phyloP scores from a whole-genome alignment of 495 filamentous ascomycete genomes.

The Aspergillus sclerotioniger region DNA sequence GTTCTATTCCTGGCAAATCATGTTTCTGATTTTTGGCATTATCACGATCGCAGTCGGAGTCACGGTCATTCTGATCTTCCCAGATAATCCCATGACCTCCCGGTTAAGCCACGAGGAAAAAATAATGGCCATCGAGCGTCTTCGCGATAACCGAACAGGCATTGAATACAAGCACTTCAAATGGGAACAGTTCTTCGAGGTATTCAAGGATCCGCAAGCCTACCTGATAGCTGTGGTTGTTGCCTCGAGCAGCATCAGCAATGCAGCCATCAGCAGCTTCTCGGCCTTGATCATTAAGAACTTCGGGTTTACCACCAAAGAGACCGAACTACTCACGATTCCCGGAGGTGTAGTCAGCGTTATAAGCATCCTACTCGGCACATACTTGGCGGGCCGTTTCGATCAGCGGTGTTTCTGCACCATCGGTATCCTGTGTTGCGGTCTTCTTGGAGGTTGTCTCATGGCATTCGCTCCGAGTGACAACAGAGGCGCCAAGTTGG shows the following conservation, averaged over 20 bases:
- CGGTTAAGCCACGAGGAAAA: slow-evolving; percentile 44
- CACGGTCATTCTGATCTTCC: slow-evolving; percentile 40
- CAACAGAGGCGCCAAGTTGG: slow-evolving; percentile 32
- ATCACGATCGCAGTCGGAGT: slow-evolving; percentile 36
- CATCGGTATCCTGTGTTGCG: slow-evolving; percentile 31
- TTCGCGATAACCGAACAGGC: slow-evolving; percentile 46
- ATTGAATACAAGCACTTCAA: slow-evolving; percentile 41
- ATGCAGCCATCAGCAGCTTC: slow-evolving; percentile 27
- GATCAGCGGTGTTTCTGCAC: slow-evolving; percentile 53
- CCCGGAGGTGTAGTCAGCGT: slow-evolving; percentile 61
- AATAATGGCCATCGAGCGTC: slow-evolving; percentile 52
- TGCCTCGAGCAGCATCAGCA: slow-evolving; percentile 52
- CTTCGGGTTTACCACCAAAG: slow-evolving; percentile 54
- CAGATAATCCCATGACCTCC: slow-evolving; percentile 50
- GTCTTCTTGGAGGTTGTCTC: slow-evolving; percentile 55
- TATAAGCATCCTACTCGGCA: slow-evolving; percentile 50
- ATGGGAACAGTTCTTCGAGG: slow-evolving; percentile 42
- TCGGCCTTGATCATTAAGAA: slow-evolving; percentile 51
- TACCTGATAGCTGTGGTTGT: slow-evolving; percentile 33
- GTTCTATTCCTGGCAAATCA: slow-evolving; percentile 40
- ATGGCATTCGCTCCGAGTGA: slow-evolving; percentile 53
- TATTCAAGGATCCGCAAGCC: slow-evolving; percentile 33
- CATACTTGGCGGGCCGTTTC: slow-evolving; percentile 37
- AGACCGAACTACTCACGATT: slow-evolving; percentile 60
- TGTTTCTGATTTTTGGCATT: slow-evolving; percentile 41